These are phyloP conservation scores for Paracoccidioides lutzii DNA, from an alignment of 2,329 filamentous ascomycete species.

Conservation along the genomic window DNA sequence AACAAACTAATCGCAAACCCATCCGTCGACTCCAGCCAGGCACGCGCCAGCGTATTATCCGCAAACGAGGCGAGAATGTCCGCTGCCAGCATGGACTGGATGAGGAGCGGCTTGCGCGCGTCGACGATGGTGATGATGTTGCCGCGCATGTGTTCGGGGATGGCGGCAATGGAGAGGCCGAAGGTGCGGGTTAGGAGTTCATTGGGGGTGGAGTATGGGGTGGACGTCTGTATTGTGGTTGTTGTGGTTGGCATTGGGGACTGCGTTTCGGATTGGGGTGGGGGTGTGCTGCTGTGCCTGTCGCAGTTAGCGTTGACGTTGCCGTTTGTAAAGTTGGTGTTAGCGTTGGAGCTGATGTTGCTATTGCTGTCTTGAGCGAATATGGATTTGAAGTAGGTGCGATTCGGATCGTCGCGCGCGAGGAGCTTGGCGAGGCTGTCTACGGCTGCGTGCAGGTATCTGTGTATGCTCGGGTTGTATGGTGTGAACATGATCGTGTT, in stretches of 20 bases:
- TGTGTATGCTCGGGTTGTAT: conserved; percentile 70
- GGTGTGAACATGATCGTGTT: conserved; percentile 59
- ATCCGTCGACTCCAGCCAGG: conserved; percentile 73
- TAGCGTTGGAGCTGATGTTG: too few species aligned
- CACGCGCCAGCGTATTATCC: conserved; percentile 59
- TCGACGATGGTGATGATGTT: conserved; percentile 58
- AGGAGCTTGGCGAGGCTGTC: conserved; percentile 85
- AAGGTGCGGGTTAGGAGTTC: conserved; percentile 82
- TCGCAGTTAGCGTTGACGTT: conserved; percentile 22
- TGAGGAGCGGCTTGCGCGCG: conserved; percentile 72
- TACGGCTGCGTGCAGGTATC: conserved; percentile 78
- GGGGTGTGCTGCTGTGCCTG: too few species aligned
- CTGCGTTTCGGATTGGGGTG: too few species aligned
- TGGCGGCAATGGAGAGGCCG: conserved; percentile 67
- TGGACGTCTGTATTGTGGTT: too few species aligned
- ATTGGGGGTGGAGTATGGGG: conserved; percentile 46
- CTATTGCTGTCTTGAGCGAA: conserved; percentile 51
- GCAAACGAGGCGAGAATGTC: conserved; percentile 72
- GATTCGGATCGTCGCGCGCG: conserved; percentile 84
- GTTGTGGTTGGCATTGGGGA: too few species aligned
- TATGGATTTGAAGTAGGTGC: conserved; percentile 68
- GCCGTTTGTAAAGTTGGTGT: too few species aligned
- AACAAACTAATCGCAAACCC: conserved; percentile 73
- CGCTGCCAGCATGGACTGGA: conserved; percentile 81
- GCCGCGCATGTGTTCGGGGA: conserved; percentile 59